Percentiles rank a stretch among this genome's conserved stretches.
Conservation (phyloP, 2,329 filamentous ascomycete species). For the Colletotrichum godetiae region DNA sequence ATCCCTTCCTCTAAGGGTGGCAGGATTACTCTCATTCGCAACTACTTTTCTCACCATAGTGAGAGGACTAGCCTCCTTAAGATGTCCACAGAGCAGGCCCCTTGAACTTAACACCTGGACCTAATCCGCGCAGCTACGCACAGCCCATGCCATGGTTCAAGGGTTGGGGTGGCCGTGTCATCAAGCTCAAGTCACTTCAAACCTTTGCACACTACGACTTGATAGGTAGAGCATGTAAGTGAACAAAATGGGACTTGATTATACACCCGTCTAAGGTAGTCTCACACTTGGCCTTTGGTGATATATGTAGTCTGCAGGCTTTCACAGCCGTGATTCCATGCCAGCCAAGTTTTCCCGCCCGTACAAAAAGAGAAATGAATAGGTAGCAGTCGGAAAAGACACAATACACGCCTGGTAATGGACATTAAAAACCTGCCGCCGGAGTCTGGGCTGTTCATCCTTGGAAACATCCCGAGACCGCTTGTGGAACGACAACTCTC, state of each 20-base stretch:
- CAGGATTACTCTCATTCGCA: background rate
- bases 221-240: background rate
- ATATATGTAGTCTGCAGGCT: conserved; percentile 30
- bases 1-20: too few species aligned
- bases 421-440: conserved; percentile 29
- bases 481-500: background rate
- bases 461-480: background rate
- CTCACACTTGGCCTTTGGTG: conserved; percentile 8
- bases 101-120: background rate
- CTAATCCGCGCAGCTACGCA: background rate
- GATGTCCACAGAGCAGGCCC: background rate
- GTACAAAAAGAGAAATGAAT: conserved; percentile 1
- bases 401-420: conserved; percentile 22
- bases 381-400: conserved; percentile 6
- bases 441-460: background rate
- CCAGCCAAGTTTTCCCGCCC: conserved; percentile 26
- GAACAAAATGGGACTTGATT: conserved; percentile 8
- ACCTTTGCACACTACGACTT: background rate
- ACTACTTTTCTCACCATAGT: background rate
- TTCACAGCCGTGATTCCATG: conserved; percentile 23
- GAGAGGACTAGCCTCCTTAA: background rate
- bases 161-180: background rate
- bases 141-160: background rate
- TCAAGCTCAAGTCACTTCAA: background rate
- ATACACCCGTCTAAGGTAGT: conserved; percentile 10